phyloP scores from a whole-genome alignment of 441 rosid species.

The Gossypium trilobum region DNA sequence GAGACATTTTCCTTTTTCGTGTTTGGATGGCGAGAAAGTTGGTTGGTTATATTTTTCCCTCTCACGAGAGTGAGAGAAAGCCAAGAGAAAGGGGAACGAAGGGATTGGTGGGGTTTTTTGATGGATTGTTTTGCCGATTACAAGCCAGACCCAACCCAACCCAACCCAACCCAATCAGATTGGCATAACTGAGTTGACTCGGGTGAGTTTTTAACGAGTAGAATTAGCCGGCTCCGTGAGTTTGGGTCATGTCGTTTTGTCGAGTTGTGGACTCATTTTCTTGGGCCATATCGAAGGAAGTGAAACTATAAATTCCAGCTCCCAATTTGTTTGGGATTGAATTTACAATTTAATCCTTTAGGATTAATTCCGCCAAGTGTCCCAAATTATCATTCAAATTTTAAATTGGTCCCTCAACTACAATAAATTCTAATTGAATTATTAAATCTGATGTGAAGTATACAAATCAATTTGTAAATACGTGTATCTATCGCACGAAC shows the following conservation, averaged over 20 bases:
- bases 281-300: not conserved
- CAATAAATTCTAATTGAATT: too few species aligned
- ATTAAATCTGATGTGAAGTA: too few species aligned
- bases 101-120: constrained; percentile 21
- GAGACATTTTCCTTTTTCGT: constrained; percentile 27
- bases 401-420: too few species aligned
- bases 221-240: constrained; percentile 2
- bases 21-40: constrained; percentile 11
- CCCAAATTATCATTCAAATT: too few species aligned
- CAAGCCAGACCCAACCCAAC: constrained; percentile 19
- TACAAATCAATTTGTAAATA: too few species aligned
- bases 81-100: not conserved
- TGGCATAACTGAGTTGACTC: constrained; percentile 5
- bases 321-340: not conserved
- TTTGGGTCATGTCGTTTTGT: not conserved
- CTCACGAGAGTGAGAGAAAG: constrained; percentile 15
- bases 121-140: constrained; percentile 14
- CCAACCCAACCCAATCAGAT: constrained; percentile 24
- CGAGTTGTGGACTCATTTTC: not conserved
- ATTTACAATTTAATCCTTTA: too few species aligned
- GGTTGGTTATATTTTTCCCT: not conserved
- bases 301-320: not conserved
- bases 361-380: too few species aligned
- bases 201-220: not conserved
- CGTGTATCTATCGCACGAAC: too few species aligned